Percentiles rank a stretch among this genome's conserved stretches.
These are phyloP conservation scores for Xylaria palmicola DNA, from an alignment of 495 filamentous ascomycete genomes.

Conservation along the genomic window DNA sequence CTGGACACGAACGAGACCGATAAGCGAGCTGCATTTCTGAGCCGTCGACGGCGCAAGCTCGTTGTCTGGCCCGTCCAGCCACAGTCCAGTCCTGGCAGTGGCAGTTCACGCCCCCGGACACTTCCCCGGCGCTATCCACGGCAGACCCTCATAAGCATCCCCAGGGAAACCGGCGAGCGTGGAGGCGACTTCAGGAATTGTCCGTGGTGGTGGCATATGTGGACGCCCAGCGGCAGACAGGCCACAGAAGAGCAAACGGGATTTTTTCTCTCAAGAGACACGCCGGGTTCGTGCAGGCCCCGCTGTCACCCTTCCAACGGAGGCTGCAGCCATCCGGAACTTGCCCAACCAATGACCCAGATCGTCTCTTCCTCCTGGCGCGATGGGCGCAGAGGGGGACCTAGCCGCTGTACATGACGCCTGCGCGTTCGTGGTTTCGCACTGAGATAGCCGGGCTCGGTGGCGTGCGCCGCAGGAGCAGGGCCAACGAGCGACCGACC, in stretches of 20 bases:
- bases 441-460: neutral
- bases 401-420: slow-evolving; percentile 8
- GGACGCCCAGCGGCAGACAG: neutral
- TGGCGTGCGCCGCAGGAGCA: neutral
- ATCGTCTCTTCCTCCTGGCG: neutral
- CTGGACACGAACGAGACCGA: slow-evolving; percentile 14
- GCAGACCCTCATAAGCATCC: too few relatives aligned
- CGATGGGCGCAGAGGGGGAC: neutral
- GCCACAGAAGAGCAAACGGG: slow-evolving; percentile 23
- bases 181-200: too few relatives aligned
- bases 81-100: neutral
- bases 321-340: slow-evolving; percentile 21
- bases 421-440: neutral
- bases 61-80: neutral
- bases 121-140: slow-evolving; percentile 4
- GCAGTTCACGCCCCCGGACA: neutral
- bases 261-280: slow-evolving; percentile 22
- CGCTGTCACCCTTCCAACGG: slow-evolving; percentile 32
- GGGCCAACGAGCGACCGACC: neutral
- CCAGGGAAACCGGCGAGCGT: neutral
- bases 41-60: neutral
- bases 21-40: slow-evolving; percentile 18
- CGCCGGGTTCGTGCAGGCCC: slow-evolving; percentile 29
- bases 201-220: neutral
- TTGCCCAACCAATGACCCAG: slow-evolving; percentile 9